Percentiles rank a stretch among this genome's conserved stretches.
These are phyloP conservation scores for Pseudoneurospora amorphoporcata DNA, from an alignment of 495 filamentous ascomycete species.

Conservation along the genomic window DNA sequence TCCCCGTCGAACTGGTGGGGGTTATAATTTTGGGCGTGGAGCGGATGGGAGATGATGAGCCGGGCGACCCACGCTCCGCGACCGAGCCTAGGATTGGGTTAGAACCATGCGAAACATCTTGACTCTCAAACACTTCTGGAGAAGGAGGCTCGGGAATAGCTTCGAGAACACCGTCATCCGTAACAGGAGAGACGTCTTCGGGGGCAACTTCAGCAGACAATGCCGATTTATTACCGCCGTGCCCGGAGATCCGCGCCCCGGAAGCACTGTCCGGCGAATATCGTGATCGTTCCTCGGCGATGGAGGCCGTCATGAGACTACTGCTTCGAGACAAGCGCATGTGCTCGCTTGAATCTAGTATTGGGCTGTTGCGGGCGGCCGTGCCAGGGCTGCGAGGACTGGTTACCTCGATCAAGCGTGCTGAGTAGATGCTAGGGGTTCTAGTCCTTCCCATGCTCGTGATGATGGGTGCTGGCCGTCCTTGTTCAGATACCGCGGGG, in stretches of 20 bases:
- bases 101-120: neutral
- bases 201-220: slow-evolving; percentile 3
- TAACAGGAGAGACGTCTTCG: neutral
- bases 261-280: slow-evolving; percentile 11
- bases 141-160: neutral
- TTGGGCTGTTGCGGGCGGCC: slow-evolving; percentile 32
- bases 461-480: slow-evolving; percentile 27
- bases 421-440: slow-evolving; percentile 41
- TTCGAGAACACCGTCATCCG: neutral
- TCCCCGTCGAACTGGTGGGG: slow-evolving; percentile 9
- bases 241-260: slow-evolving; percentile 8
- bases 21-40: slow-evolving; percentile 27
- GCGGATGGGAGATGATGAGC: slow-evolving; percentile 11
- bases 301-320: slow-evolving; percentile 31
- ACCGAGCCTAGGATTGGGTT: slow-evolving; percentile 4
- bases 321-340: slow-evolving; percentile 23
- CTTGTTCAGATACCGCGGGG: slow-evolving; percentile 29
- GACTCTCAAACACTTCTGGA: neutral
- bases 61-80: slow-evolving; percentile 7
- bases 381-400: slow-evolving; percentile 33
- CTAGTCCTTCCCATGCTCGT: slow-evolving; percentile 26
- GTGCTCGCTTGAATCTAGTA: slow-evolving; percentile 27
- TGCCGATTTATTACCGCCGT: slow-evolving; percentile 10
- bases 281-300: slow-evolving; percentile 24
- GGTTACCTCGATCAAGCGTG: slow-evolving; percentile 44